Percentiles rank a stretch among this genome's conserved stretches.
These are phyloP conservation scores for Aspergillus japonicus DNA, from an alignment of 2,329 filamentous ascomycete genomes.

Conservation along the genomic window DNA sequence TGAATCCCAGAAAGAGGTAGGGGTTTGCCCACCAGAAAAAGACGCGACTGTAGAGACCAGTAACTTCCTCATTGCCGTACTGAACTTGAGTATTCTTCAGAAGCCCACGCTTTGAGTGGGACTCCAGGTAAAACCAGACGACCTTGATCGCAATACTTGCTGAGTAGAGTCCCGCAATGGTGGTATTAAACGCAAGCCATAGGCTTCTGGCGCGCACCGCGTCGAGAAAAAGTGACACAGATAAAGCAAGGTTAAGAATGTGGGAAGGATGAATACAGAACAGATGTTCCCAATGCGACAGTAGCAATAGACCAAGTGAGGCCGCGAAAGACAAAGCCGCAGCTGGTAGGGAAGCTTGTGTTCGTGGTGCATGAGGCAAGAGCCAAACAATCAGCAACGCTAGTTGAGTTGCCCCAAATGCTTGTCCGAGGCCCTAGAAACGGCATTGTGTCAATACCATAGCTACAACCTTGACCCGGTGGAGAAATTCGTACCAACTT, in stretches of 20 bases:
- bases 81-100: neutral
- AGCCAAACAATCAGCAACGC: neutral
- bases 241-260: constrained; percentile 2
- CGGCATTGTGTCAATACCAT: too few relatives aligned
- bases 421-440: neutral
- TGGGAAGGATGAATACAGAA: constrained; percentile 3
- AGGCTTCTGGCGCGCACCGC: constrained; percentile 3
- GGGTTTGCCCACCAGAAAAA: constrained; percentile 15
- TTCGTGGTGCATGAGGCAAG: constrained; percentile 1
- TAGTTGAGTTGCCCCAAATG: neutral
- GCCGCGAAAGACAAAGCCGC: neutral
- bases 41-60: constrained; percentile 1
- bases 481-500: neutral
- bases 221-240: constrained; percentile 3
- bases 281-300: constrained; percentile 9
- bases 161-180: neutral
- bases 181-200: neutral
- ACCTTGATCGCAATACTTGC: constrained; percentile 2
- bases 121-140: constrained; percentile 2
- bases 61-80: constrained; percentile 3
- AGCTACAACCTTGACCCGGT: too few relatives aligned
- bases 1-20: constrained; percentile 3
- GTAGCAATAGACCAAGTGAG: constrained; percentile 1
- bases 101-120: neutral
- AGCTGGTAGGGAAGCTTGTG: neutral